Percentiles rank a stretch among this genome's conserved stretches.
Evolutionary conservation across 345 rosid species (phyloP).

Genomic region (Capsella bursapastoris): DNA sequence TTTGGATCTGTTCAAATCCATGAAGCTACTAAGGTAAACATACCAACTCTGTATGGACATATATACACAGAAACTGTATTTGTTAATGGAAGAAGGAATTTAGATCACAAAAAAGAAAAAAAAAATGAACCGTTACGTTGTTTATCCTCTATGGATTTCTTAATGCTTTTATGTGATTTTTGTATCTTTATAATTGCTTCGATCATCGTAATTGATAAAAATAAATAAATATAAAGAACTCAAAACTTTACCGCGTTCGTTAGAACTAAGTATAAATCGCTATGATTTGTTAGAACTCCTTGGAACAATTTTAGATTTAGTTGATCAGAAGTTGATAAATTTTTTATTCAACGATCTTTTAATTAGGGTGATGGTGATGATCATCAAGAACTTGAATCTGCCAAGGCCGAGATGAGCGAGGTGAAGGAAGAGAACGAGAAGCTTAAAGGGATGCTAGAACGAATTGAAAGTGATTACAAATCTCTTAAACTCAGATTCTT

Average conservation of each 20-base stretch:
- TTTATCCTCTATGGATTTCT: background rate
- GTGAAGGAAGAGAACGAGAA: conserved; percentile 76
- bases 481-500: conserved; percentile 67
- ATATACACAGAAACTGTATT: background rate
- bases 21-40: conserved; percentile 44
- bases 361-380: conserved; percentile 48
- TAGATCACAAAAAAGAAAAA: background rate
- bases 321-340: background rate
- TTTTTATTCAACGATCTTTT: background rate
- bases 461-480: conserved; percentile 66
- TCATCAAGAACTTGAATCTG: conserved; percentile 56
- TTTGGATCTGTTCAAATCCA: conserved; percentile 39
- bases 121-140: background rate
- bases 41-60: background rate
- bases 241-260: background rate
- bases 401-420: conserved; percentile 72
- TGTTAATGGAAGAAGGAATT: conserved; percentile 11
- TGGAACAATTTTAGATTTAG: background rate
- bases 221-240: background rate
- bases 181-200: conserved; percentile 5
- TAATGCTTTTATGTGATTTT: conserved; percentile 8
- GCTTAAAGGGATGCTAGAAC: conserved; percentile 59
- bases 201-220: background rate
- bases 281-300: background rate
- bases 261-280: background rate